These are phyloP conservation scores for Rhizopus delemar DNA, from an alignment of 371 early-diverging fungal species.

Conservation along the genomic window DNA sequence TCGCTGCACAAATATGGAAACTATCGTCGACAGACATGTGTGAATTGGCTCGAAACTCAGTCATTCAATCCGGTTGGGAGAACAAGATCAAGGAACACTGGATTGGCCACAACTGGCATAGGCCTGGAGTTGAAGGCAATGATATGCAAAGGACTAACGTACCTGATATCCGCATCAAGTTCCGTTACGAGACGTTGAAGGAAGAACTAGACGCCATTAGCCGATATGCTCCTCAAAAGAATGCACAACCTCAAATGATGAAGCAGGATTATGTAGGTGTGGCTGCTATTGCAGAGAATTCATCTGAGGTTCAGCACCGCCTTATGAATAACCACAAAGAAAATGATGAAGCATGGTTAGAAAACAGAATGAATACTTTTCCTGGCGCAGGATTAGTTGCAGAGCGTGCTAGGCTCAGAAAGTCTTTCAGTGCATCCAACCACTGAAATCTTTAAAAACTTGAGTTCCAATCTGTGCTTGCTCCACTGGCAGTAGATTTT, in stretches of 20 bases:
- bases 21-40: constrained; percentile 95
- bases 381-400: constrained; percentile 16
- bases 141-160: constrained; percentile 96
- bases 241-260: too few relatives aligned
- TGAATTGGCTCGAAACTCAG: constrained; percentile 95
- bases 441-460: too few relatives aligned
- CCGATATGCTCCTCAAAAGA: constrained; percentile 6
- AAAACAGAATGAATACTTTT: constrained; percentile 8
- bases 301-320: background rate
- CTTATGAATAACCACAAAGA: background rate
- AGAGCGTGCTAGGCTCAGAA: constrained; percentile 8
- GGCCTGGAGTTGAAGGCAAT: constrained; percentile 84
- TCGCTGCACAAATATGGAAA: constrained; percentile 99
- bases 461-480: too few relatives aligned
- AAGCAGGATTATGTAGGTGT: constrained; percentile 1
- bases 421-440: too few relatives aligned
- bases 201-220: constrained; percentile 74
- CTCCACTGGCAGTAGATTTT: too few relatives aligned
- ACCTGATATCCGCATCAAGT: constrained; percentile 88
- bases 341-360: background rate
- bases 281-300: background rate
- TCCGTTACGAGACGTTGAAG: constrained; percentile 82
- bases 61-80: constrained; percentile 94
- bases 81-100: constrained; percentile 88
- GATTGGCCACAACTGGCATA: constrained; percentile 83